Conservation (phyloP, 176 grass and related monocot species). For the Hsuehochloa calcarea region DNA sequence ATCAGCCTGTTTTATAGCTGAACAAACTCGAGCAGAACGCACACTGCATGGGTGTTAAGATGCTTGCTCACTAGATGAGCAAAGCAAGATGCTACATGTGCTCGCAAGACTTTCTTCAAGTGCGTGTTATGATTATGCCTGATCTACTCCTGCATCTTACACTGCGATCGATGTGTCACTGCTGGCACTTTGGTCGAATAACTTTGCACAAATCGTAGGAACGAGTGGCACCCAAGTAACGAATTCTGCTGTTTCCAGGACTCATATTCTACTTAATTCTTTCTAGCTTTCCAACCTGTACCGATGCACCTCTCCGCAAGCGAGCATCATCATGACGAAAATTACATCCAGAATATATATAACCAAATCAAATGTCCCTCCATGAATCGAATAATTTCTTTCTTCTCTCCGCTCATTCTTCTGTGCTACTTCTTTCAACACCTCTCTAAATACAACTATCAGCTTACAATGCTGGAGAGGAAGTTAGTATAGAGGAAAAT, state of each 20-base stretch:
- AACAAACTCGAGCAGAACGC: neutral
- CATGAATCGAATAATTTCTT: neutral
- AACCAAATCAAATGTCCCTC: neutral
- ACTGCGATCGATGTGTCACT: neutral
- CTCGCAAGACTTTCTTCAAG: neutral
- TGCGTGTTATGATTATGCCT: neutral
- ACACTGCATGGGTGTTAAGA: neutral
- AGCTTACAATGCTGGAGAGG: constrained; percentile 7
- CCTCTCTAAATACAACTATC: neutral
- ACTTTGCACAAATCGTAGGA: neutral
- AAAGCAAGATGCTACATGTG: constrained; percentile 32
- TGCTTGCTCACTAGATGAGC: constrained; percentile 34
- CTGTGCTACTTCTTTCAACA: neutral
- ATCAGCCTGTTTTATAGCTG: neutral
- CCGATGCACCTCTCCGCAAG: neutral
- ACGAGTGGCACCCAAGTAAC: constrained; percentile 23
- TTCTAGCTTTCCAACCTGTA: neutral
- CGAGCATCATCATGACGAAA: neutral
- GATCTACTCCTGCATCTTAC: neutral
- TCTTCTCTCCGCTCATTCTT: constrained; percentile 18
- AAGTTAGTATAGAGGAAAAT: neutral
- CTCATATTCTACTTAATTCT: neutral
- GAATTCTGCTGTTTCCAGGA: neutral
- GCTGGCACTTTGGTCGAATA: neutral
- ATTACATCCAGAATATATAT: neutral